Conservation (phyloP, 2,329 filamentous ascomycete genomes). For the Clarireedia monteithiana region DNA sequence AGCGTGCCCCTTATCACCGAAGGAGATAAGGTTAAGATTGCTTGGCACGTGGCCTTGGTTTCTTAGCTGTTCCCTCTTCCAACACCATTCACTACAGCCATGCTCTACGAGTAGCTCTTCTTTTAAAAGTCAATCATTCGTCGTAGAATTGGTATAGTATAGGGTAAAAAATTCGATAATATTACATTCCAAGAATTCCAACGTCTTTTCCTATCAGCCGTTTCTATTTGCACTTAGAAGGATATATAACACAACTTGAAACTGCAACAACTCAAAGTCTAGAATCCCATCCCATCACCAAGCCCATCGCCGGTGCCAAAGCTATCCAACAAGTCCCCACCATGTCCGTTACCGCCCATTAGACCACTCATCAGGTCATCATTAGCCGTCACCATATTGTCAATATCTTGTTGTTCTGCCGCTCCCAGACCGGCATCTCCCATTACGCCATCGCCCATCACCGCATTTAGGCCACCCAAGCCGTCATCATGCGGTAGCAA, state of each 20-base stretch:
- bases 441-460: conserved; percentile 12
- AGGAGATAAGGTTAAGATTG: neutral
- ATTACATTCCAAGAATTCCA: neutral
- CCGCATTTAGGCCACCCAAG: conserved; percentile 9
- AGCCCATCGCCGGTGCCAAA: conserved; percentile 14
- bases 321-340: conserved; percentile 11
- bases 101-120: no score
- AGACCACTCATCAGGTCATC: conserved; percentile 20
- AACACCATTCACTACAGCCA: neutral
- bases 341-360: conserved; percentile 9
- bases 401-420: conserved; percentile 8
- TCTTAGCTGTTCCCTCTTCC: neutral
- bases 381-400: neutral
- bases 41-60: no score
- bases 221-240: neutral
- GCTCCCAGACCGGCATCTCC: conserved; percentile 12
- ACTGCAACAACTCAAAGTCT: neutral
- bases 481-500: conserved; percentile 8
- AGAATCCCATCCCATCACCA: conserved; percentile 20
- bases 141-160: no score
- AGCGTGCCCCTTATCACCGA: conserved; percentile 1
- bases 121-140: no score
- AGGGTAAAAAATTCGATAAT: neutral
- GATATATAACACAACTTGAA: neutral
- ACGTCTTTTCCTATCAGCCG: neutral